A percentile compares a stretch with the other conserved stretches of the same genome.
phyloP scores from a whole-genome alignment of 495 filamentous ascomycete genomes.

The Pyrenopolyporus hunteri region DNA sequence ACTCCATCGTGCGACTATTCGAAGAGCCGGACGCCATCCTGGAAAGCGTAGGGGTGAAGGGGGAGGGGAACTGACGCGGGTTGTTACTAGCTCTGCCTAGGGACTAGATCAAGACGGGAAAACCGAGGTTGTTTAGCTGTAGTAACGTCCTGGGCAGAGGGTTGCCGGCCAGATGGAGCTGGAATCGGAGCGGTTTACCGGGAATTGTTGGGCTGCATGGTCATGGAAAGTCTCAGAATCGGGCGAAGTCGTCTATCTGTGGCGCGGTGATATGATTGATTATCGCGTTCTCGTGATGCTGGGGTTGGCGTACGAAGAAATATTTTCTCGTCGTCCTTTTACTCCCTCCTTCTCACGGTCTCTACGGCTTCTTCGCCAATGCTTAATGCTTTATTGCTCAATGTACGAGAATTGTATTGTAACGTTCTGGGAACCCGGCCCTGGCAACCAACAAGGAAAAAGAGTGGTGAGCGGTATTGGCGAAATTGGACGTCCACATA shows the following conservation, averaged over 20 bases:
- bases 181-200: conserved; percentile 43
- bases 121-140: conserved; percentile 33
- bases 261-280: conserved; percentile 15
- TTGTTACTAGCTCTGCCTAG: conserved; percentile 15
- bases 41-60: conserved; percentile 6
- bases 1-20: conserved; percentile 74
- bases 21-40: conserved; percentile 44
- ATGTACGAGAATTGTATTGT: conserved; percentile 23
- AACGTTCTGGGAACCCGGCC: conserved; percentile 28
- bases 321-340: conserved; percentile 5
- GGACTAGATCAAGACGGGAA: conserved; percentile 20
- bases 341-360: conserved; percentile 5
- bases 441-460: conserved; percentile 30
- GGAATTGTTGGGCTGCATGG: conserved; percentile 45
- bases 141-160: conserved; percentile 27
- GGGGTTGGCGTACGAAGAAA: conserved; percentile 18
- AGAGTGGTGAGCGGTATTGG: conserved; percentile 35
- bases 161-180: conserved; percentile 44
- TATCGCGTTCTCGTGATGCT: conserved; percentile 27
- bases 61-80: conserved; percentile 24
- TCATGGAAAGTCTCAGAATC: conserved; percentile 33
- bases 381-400: conserved; percentile 9
- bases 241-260: conserved; percentile 21
- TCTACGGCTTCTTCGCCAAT: conserved; percentile 20
- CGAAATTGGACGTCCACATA: conserved; percentile 28